These are phyloP conservation scores for Fragilaria crotonensis DNA, from an alignment of 108 stramenopile genomes.

Conservation along the genomic window DNA sequence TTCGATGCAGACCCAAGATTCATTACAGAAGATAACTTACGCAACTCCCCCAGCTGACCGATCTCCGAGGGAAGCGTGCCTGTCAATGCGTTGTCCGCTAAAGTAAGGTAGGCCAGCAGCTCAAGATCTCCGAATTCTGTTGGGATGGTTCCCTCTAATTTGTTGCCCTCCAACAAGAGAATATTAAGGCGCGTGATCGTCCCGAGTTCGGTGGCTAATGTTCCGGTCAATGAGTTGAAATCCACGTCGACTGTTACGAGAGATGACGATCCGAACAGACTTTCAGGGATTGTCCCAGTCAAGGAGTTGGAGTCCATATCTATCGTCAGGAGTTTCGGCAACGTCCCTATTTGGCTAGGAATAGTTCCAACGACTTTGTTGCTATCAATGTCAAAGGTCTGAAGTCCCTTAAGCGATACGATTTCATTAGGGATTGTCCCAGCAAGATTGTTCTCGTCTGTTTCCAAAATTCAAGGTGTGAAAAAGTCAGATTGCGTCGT, in stretches of 20 bases:
- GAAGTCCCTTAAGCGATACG: neutral
- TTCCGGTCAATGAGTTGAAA: conserved; percentile 24
- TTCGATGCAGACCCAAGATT: too few relatives aligned
- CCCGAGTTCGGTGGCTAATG: conserved; percentile 25
- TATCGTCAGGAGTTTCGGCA: conserved; percentile 5
- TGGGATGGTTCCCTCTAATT: conserved; percentile 42
- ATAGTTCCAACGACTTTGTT: conserved; percentile 17
- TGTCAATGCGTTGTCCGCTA: neutral
- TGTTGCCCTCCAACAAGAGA: conserved; percentile 54
- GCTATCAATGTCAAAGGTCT: conserved; percentile 2
- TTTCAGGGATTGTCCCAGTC: conserved; percentile 25
- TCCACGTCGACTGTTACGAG: conserved; percentile 28
- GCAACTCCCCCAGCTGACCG: neutral
- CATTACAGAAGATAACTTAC: neutral
- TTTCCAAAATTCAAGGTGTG: too few relatives aligned
- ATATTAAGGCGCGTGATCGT: conserved; percentile 25
- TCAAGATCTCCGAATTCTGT: conserved; percentile 14
- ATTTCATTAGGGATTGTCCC: conserved; percentile 26
- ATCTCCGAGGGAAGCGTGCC: neutral
- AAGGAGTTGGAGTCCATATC: conserved; percentile 27
- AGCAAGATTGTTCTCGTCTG: conserved; percentile 26
- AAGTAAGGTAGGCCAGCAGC: conserved; percentile 5
- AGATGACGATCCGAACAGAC: conserved; percentile 8
- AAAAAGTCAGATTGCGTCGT: too few relatives aligned
- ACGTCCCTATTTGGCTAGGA: neutral